Evolutionary conservation across 176 grass and related monocot species (phyloP).

Genomic region (Bonia amplexicaulis): DNA sequence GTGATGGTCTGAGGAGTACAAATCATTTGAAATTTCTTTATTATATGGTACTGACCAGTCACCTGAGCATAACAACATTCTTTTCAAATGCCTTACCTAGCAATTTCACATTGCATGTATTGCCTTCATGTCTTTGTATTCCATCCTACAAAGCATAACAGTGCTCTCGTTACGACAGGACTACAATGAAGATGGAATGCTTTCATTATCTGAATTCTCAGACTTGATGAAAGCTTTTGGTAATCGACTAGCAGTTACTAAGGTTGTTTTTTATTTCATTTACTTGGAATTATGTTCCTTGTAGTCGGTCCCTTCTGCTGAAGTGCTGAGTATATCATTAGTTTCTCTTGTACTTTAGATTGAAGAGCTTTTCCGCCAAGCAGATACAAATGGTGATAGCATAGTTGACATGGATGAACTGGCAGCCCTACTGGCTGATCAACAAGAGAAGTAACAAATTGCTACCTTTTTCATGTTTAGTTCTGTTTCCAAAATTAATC

Average conservation of each 20-base stretch:
- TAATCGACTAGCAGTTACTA: slow-evolving; percentile 56
- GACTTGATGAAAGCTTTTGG: slow-evolving; percentile 94
- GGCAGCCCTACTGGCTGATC: slow-evolving; percentile 64
- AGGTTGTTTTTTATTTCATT: slow-evolving; percentile 47
- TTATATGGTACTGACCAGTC: slow-evolving; percentile 3
- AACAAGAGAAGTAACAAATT: slow-evolving; percentile 79
- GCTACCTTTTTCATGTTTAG: slow-evolving; percentile 10
- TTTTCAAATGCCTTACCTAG: neutral
- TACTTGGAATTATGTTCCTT: slow-evolving; percentile 14
- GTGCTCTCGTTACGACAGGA: slow-evolving; percentile 51
- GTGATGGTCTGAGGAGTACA: neutral
- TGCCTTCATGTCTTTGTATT: slow-evolving; percentile 29
- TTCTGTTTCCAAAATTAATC: slow-evolving; percentile 21
- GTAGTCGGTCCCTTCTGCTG: neutral
- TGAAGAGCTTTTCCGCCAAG: slow-evolving; percentile 81
- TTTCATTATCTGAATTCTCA: slow-evolving; percentile 74
- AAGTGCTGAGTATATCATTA: slow-evolving; percentile 14
- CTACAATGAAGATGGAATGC: slow-evolving; percentile 61
- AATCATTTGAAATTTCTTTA: neutral
- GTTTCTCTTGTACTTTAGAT: slow-evolving; percentile 41
- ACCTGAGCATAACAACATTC: neutral
- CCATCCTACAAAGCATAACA: neutral
- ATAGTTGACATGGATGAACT: slow-evolving; percentile 97
- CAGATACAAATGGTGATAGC: slow-evolving; percentile 85
- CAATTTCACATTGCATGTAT: neutral